phyloP scores from a whole-genome alignment of 2,329 filamentous ascomycete species.

The Pyricularia pennisetigena region DNA sequence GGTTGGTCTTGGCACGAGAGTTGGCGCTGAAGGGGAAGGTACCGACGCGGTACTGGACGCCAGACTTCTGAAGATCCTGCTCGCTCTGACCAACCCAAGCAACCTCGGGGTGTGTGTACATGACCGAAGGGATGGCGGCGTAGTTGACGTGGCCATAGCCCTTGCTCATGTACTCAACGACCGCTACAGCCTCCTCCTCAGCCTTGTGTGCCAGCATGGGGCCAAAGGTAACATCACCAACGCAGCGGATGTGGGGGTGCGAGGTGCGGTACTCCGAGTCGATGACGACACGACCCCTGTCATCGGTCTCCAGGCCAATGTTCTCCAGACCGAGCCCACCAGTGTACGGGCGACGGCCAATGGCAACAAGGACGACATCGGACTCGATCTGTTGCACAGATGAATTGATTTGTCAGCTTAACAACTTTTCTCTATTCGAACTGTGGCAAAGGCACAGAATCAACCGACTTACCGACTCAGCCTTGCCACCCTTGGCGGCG shows the following conservation, averaged over 20 bases:
- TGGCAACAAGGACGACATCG: slow-evolving; percentile 92
- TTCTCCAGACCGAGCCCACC: slow-evolving; percentile 86
- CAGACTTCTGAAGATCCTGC: slow-evolving; percentile 83
- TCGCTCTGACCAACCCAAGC: slow-evolving; percentile 98
- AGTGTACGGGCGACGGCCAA: slow-evolving; percentile 93
- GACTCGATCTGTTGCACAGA: slow-evolving; percentile 60
- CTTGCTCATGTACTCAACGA: slow-evolving; percentile 95
- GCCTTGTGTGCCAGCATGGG: slow-evolving; percentile 99
- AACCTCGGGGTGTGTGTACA: slow-evolving; percentile 99
- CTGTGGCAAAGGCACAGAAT: not conserved
- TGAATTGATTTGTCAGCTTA: not conserved
- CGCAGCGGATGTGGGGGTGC: slow-evolving; percentile 89
- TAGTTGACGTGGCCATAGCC: slow-evolving; percentile 99
- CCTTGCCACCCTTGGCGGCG: slow-evolving; percentile 91
- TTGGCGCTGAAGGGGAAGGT: slow-evolving; percentile 97
- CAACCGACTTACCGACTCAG: slow-evolving; percentile 61
- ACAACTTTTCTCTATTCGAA: not conserved
- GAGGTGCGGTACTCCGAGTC: slow-evolving; percentile 99
- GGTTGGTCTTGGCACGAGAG: slow-evolving; percentile 96
- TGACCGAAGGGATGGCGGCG: slow-evolving; percentile 91
- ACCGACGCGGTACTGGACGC: slow-evolving; percentile 86
- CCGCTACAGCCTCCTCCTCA: slow-evolving; percentile 93
- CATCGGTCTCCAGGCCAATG: slow-evolving; percentile 82
- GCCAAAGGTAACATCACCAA: slow-evolving; percentile 93
- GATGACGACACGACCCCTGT: slow-evolving; percentile 89